Conservation (phyloP, 805 yeast species). For the Saturnispora besseyi region DNA sequence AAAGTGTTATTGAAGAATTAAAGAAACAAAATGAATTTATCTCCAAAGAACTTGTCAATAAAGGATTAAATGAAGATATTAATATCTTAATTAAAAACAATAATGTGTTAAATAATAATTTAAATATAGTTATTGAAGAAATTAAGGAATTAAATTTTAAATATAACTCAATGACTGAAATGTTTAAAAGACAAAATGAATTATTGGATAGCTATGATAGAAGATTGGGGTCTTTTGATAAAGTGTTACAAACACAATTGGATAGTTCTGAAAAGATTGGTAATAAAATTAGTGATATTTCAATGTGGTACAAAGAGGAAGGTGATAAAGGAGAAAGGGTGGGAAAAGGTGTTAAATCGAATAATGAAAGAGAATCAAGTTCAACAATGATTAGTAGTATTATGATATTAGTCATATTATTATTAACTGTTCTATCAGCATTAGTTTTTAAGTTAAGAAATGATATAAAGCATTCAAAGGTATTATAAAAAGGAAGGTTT, state of each 20-base stretch:
- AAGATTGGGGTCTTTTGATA: slow-evolving; percentile 12
- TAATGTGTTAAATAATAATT: slow-evolving; percentile 7
- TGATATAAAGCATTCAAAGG: slow-evolving; percentile 54
- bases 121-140: slow-evolving; percentile 5
- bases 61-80: not conserved
- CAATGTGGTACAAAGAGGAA: not conserved
- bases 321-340: not conserved
- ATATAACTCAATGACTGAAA: slow-evolving; percentile 8
- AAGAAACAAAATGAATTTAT: not conserved
- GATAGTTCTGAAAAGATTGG: slow-evolving; percentile 10
- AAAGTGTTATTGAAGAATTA: not conserved
- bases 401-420: slow-evolving; percentile 31
- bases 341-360: not conserved
- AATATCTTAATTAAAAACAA: slow-evolving; percentile 2
- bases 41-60: not conserved
- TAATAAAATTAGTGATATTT: slow-evolving; percentile 7
- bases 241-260: slow-evolving; percentile 11
- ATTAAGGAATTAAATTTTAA: slow-evolving; percentile 7
- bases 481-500: slow-evolving; percentile 37
- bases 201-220: slow-evolving; percentile 13
- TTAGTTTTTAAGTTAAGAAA: slow-evolving; percentile 47
- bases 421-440: slow-evolving; percentile 34
- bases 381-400: slow-evolving; percentile 14
- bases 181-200: slow-evolving; percentile 12
- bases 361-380: not conserved